phyloP scores from a whole-genome alignment of 306 rosid species.

The Hylodesmum podocarpum region DNA sequence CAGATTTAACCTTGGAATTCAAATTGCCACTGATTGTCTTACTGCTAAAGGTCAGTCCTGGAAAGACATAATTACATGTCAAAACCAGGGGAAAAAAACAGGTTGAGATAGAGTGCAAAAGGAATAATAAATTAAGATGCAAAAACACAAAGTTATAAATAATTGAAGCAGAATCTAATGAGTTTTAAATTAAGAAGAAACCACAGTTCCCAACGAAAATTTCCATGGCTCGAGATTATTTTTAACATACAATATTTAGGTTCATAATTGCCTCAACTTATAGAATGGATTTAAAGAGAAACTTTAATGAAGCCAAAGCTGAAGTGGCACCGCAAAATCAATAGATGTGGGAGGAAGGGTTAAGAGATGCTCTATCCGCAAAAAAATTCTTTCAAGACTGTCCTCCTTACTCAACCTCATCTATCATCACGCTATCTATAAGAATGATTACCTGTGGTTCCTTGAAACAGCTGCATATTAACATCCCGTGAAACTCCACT shows the following conservation, averaged over 20 bases:
- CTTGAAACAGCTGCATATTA: slow-evolving; percentile 48
- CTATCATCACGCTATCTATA: background rate
- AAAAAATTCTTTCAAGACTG: background rate
- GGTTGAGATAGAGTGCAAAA: background rate
- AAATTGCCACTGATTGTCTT: slow-evolving; percentile 32
- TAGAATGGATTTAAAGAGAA: background rate
- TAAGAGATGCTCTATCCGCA: background rate
- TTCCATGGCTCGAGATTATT: background rate
- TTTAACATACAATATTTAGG: background rate
- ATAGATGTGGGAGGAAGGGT: background rate
- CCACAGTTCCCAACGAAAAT: background rate
- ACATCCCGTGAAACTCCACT: slow-evolving; percentile 45
- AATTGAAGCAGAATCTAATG: background rate
- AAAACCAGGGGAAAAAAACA: background rate
- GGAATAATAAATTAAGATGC: background rate
- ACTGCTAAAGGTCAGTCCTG: slow-evolving; percentile 58
- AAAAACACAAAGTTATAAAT: background rate
- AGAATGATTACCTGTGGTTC: slow-evolving; percentile 52
- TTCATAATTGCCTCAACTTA: background rate
- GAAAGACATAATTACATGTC: slow-evolving; percentile 24
- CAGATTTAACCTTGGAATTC: slow-evolving; percentile 44
- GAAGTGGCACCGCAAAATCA: background rate
- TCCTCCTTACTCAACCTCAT: background rate
- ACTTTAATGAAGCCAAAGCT: background rate
- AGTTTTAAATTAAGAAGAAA: background rate